Base-by-base conservation (phyloP, 768 basidiomycete species). In the Boletus subcaerulescens region DNA sequence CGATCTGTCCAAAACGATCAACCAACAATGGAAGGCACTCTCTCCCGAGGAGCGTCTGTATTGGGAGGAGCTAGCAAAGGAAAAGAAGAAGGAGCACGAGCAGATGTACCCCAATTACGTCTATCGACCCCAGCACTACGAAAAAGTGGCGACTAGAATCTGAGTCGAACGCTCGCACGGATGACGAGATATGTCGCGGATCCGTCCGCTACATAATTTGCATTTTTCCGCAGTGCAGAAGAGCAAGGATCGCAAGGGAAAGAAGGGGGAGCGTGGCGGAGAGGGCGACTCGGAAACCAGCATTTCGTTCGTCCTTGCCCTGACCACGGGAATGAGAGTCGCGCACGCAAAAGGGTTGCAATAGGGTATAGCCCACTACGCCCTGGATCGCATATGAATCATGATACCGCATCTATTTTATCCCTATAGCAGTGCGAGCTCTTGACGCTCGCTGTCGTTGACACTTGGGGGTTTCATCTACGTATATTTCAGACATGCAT, bases 1-100 rank as follows among this genome's bases (percentile, higher is more conserved):
- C 10, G 87, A 90, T 74, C 81, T 91, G 40, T 87, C 87, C 41
- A 91, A 91, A 77, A 84, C 83, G 31, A 90, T 91, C 72, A 86
- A 84, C 64, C 85, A 86, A 73, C 84, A 87, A 73, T 91, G 89
- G 89, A 88, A 87, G 73, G 68, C 77, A 26, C 79, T 91, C 49
- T 65, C 81, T 13, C 46, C 79, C 33, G 86, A 85, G 64, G 88
- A 91, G 71, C 76, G 85, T 50, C 72, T 81, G 64, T 79, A 83
- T 63, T 91, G 89, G 89, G 88, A 90, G 73, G 77, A 82, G 52
- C 70, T 86, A 60, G 89, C 89, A 13, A 87, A 86, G 77, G 84
- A 85, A 71, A 85, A 84, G 75, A 88, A 89, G 78, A 82, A 81
- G 74, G 87, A 90, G 74, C 86, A 89, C 70, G 85, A 86, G 74